Evolutionary conservation across 2,329 filamentous ascomycete genomes (phyloP), one percentile per base, ranked within the genome.

Genomic region (Fusarium caatingaense): DNA sequence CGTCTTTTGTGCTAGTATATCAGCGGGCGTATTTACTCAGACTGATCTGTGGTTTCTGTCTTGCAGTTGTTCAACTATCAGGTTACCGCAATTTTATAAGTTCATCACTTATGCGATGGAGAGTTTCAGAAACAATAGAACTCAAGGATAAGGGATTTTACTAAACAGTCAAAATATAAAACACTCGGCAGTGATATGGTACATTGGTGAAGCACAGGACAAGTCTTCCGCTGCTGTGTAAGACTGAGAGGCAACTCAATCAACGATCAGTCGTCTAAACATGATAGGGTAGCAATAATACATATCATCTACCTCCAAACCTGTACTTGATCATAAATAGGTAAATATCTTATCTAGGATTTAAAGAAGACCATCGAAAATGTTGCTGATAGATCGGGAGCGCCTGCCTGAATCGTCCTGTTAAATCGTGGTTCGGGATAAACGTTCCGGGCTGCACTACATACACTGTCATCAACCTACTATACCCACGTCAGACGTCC

Each of bases 391-490:
- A 41, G 21, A 25, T 41, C 23, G 55, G 34, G 53, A 62, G 46
- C 30, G 34, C 34, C 49, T 15, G 9, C 30, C 30, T 28, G 49
- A 34, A 46, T 41, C 34, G 54, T 45, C 15, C 32, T 64, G 46
- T 27, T n/a, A 27, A 32, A 40, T 44, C 8, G 10, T 28, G 37
- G 16, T 27, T 28, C 63, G 63, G 68, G 68, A 40, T 15, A 68
- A 59, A 61, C 28, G 46, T 60, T 62, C 60, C 54, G 57, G 32
- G 15, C 15, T 30, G 34, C 34, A 32, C 25, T 53, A 25, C 20
- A 20, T 27, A 25, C 18, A 37, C 34, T 34, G 64, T 71, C 63
- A 56, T 48, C 40, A 55, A 28, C 58, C 15, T 25, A 12, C 28
- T 13, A 28, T 28, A 28, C 20, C 8, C 18, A 45, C 46, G 20